Base-by-base conservation (phyloP, 1,139 yeast genomes). In the Diutina neorugosa region DNA sequence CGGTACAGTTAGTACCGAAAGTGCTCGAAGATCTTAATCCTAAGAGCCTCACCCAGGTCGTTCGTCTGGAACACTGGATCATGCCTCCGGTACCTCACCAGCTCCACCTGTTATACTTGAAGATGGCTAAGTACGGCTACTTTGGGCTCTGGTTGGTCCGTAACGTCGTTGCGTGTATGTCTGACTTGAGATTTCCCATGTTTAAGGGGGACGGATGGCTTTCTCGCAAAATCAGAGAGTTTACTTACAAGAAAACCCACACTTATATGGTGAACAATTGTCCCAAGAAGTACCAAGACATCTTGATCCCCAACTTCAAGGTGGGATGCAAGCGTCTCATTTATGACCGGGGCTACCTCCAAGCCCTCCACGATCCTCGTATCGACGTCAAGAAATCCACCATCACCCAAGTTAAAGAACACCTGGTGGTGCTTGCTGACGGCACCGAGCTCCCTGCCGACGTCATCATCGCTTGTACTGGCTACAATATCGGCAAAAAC, bases 261-360 rank as follows among this genome's bases (percentile, higher is more conserved):
- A 12, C 16, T 4, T 16, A 27, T 8, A 31, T 46, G 50, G 11
- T n/a, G n/a, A 3, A 23, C 16, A 34, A 7, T 11, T 46, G 48
- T n/a, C 50, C 50, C 41, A 31, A 46, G 21, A n/a, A 46, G 20
- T 46, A 46, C 41, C 34, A 46, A 23, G 50, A 46, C 23, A 46
- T 46, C 21, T 25, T 46, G 37, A 25, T 46, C 37, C 50, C 50
- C n/a, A 18, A 46, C n/a, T 46, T n/a, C 37, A 46, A 46, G 50
- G 41, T 46, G 18, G 50, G 50, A 14, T 46, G 50, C 41, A 46
- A 46, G 41, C 50, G 50, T 34, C 41, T 46, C 23, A 46, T 46
- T 12, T 46, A 21, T 20, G 50, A 46, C 50, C 41, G 41, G 23
- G 41, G 41, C 8, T 46, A 46, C 41, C 16, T 46, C 18, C 14